Evolutionary conservation across 2,329 filamentous ascomycete species (phyloP).

Genomic region (Xylaria digitata): DNA sequence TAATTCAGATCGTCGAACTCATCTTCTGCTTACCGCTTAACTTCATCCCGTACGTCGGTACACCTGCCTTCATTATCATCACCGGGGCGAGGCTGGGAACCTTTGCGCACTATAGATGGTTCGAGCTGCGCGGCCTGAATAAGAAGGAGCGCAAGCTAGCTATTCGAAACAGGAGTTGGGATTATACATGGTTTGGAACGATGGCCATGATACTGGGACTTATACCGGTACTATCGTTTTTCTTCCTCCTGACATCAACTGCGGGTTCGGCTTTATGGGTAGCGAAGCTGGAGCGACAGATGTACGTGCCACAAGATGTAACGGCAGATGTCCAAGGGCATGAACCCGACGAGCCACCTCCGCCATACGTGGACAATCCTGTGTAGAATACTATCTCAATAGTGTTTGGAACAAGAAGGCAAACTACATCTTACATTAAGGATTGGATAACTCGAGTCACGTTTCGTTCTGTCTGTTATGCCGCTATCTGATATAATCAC

Average conservation of each 20-base stretch:
- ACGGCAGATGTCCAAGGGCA: slow-evolving; percentile 37
- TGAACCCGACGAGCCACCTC: slow-evolving; percentile 50
- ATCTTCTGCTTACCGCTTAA: slow-evolving; percentile 84
- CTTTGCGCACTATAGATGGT: slow-evolving; percentile 91
- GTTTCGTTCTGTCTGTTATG: neutral
- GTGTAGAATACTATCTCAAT: slow-evolving; percentile 40
- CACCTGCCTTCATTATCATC: slow-evolving; percentile 85
- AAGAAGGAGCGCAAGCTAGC: slow-evolving; percentile 79
- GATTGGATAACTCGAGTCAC: neutral
- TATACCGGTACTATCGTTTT: slow-evolving; percentile 90
- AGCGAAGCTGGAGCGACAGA: slow-evolving; percentile 76
- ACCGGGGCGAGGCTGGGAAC: slow-evolving; percentile 90
- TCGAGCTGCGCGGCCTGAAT: slow-evolving; percentile 78
- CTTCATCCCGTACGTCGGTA: slow-evolving; percentile 84
- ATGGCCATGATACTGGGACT: slow-evolving; percentile 86
- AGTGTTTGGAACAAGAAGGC: neutral
- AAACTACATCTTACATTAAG: neutral
- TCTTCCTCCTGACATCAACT: slow-evolving; percentile 90
- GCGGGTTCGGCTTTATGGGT: slow-evolving; percentile 89
- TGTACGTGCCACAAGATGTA: slow-evolving; percentile 42
- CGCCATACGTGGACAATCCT: slow-evolving; percentile 54
- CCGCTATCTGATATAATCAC: neutral
- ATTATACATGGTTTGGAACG: slow-evolving; percentile 94
- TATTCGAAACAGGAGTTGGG: slow-evolving; percentile 75
- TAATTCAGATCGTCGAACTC: slow-evolving; percentile 91